A percentile compares a stretch with the other conserved stretches of the same genome.
Evolutionary conservation across 768 basidiomycete species (phyloP).

Genomic region (Boletus rubropictus): DNA sequence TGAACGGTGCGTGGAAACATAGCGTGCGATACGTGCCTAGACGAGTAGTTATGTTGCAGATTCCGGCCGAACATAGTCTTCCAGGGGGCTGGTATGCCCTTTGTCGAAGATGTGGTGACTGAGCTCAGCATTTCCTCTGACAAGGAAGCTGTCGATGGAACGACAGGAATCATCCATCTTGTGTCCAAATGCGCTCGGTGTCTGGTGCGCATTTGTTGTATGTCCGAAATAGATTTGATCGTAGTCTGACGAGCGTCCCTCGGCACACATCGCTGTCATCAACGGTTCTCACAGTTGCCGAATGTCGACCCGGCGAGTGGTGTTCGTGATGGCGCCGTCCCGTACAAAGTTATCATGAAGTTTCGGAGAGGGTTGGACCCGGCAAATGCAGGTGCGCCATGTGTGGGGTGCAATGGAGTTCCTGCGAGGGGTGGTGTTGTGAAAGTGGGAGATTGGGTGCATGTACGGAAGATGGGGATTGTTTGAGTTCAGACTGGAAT

Average conservation of each 20-base stretch:
- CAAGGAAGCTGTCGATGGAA: conserved; percentile 13
- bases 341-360: conserved; percentile 70
- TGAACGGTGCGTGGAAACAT: conserved; percentile 45
- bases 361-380: conserved; percentile 60
- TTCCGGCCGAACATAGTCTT: conserved; percentile 77
- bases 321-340: conserved; percentile 62
- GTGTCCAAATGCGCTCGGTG: conserved; percentile 71
- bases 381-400: conserved; percentile 43
- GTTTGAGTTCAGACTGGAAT: conserved; percentile 13
- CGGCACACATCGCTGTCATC: neutral
- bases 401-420: conserved; percentile 64
- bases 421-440: conserved; percentile 46
- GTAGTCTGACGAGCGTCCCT: conserved; percentile 1
- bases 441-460: conserved; percentile 56
- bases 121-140: conserved; percentile 49
- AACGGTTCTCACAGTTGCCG: conserved; percentile 48
- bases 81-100: conserved; percentile 56
- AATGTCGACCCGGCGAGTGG: conserved; percentile 66
- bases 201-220: conserved; percentile 44
- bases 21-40: neutral
- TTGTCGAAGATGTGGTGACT: conserved; percentile 67
- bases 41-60: conserved; percentile 31
- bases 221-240: conserved; percentile 3
- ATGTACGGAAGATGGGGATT: conserved; percentile 39
- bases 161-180: conserved; percentile 38